phyloP scores from a whole-genome alignment of 106 monocot species.

The Apostasia shenzhenica region DNA sequence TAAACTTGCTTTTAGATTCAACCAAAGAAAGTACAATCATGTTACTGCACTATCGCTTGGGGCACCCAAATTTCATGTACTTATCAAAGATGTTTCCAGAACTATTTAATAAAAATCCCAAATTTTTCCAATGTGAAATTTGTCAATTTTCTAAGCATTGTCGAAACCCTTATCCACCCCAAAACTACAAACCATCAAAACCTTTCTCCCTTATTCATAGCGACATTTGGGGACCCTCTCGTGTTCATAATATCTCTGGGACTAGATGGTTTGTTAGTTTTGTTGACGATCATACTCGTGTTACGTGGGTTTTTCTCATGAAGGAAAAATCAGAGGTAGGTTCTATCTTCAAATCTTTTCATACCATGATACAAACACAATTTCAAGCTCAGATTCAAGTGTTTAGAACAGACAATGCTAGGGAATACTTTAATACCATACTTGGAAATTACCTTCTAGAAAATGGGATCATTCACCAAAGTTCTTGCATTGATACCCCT shows the following conservation, averaged over 20 bases:
- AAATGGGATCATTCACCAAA: conserved; percentile 11
- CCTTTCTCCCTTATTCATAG: not conserved
- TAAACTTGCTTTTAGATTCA: not conserved
- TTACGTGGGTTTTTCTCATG: conserved; percentile 1
- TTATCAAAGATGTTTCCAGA: too few species aligned
- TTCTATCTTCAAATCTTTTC: not conserved
- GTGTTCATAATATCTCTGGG: not conserved
- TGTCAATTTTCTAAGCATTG: not conserved
- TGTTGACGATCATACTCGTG: conserved; percentile 3
- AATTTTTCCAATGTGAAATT: too few species aligned
- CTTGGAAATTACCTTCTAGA: not conserved
- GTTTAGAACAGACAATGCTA: conserved; percentile 1
- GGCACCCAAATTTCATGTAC: too few species aligned
- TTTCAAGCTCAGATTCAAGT: conserved; percentile 2
- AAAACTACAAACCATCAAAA: not conserved
- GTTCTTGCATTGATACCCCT: not conserved
- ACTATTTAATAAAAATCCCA: too few species aligned
- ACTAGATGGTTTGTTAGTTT: conserved; percentile 1
- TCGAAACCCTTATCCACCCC: not conserved
- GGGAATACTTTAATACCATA: not conserved
- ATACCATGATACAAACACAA: conserved; percentile 4
- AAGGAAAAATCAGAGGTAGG: not conserved
- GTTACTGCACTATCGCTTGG: not conserved
- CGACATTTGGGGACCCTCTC: not conserved
- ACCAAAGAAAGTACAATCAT: not conserved